Base-by-base conservation (phyloP, 1,284 basidiomycete genomes). In the Irpex rosettiformis region DNA sequence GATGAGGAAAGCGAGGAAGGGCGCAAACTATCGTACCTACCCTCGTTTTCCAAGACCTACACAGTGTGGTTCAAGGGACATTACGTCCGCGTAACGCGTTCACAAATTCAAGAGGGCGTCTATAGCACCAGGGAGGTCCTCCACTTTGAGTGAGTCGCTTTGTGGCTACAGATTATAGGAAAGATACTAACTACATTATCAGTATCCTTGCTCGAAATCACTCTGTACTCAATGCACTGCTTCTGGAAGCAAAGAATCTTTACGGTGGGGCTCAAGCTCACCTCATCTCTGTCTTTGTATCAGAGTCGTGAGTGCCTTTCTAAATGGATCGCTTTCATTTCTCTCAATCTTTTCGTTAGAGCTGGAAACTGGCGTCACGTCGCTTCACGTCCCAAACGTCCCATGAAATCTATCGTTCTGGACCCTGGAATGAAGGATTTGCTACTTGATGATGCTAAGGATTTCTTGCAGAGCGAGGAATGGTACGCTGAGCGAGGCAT, bases 401-500 rank as follows among this genome's bases (percentile, higher is more conserved):
- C 84, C 13, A 70, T 88, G 55, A 73, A 73, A 13, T 89, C 87
- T 1, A 86, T 90, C 62, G 78, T 90, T 49, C 74, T 90, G 7
- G 86, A 89, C 56, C 81, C 80, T 6, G 85, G 85, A 0, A 74
- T 87, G 56, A 84, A 83, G 58, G 83, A 90, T 29, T 65, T 83
- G 10, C 72, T 91, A 0, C 64, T 90, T 6, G 77, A 84, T 7
- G 89, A 91, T 63, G 85, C 86, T 5, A 75, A 73, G 24, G 86
- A 89, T 64, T 91, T 91, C 64, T 71, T 90, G 58, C 69, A 70
- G 2, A 87, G 81, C 65, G 86, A 85, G 63, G 62, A 72, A 1
- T 91, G 89, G 89, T 91, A 91, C 62, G 67, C 78, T 3, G 81
- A 82, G 11, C 80, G 88, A 57, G 88, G 71, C 5, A 88, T 90